Conservation (phyloP, 1,284 basidiomycete species). For the Pascua sp. region DNA sequence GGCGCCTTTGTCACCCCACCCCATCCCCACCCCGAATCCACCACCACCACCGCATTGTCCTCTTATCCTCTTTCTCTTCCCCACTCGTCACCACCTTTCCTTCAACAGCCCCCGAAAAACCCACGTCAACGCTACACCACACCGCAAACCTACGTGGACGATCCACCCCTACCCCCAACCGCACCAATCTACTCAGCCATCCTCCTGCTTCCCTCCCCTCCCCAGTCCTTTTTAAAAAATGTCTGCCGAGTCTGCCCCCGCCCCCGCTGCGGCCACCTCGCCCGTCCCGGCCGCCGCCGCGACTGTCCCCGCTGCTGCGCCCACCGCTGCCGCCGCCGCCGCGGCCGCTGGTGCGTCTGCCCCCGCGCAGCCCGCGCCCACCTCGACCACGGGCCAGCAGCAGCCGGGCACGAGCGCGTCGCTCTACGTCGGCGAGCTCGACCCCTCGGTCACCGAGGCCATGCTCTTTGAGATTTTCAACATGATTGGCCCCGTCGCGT, state of each 20-base stretch:
- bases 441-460: constrained; percentile 95
- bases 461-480: constrained; percentile 99
- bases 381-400: constrained; percentile 59
- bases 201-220: not conserved
- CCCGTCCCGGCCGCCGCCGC: constrained; percentile 23
- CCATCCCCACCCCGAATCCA: too few relatives aligned
- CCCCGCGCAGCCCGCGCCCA: constrained; percentile 51
- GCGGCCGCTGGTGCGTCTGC: constrained; percentile 24
- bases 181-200: constrained; percentile 7
- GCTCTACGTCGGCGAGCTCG: constrained; percentile 98
- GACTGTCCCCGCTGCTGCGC: constrained; percentile 19
- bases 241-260: constrained; percentile 33
- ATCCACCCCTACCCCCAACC: constrained; percentile 15
- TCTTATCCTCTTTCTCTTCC: not conserved
- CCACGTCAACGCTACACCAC: constrained; percentile 22
- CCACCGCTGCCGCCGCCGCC: constrained; percentile 26
- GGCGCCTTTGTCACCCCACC: too few relatives aligned
- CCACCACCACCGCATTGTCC: not conserved
- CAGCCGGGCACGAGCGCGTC: constrained; percentile 75
- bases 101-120: constrained; percentile 18
- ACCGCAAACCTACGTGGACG: constrained; percentile 22
- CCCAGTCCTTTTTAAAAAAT: constrained; percentile 14
- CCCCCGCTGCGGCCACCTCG: constrained; percentile 27
- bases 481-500: constrained; percentile 98
- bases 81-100: not conserved